Evolutionary conservation across 2,329 filamentous ascomycete species (phyloP).

Genomic region (Apiospora malaysiana): DNA sequence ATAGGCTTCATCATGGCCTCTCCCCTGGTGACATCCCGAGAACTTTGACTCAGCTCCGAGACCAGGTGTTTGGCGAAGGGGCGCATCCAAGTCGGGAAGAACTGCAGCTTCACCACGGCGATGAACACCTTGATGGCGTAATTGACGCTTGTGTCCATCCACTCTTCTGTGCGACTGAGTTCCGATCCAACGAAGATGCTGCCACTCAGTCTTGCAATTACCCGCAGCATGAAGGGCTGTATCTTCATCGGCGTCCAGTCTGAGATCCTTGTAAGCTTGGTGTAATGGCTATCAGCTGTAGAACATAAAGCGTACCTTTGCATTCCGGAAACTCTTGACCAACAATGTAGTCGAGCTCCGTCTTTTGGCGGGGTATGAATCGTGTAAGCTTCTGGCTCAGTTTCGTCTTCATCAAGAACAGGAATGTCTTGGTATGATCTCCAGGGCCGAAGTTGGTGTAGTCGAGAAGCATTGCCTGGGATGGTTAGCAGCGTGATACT

Average conservation of each 20-base stretch:
- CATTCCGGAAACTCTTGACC: slow-evolving; percentile 55
- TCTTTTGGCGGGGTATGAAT: slow-evolving; percentile 52
- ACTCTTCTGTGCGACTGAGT: slow-evolving; percentile 57
- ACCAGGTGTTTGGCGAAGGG: slow-evolving; percentile 53
- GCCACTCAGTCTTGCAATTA: slow-evolving; percentile 59
- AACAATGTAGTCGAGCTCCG: slow-evolving; percentile 53
- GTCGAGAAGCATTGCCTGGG: slow-evolving; percentile 54
- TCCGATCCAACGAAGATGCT: slow-evolving; percentile 57
- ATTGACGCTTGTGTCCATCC: slow-evolving; percentile 58
- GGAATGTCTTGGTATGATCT: slow-evolving; percentile 51
- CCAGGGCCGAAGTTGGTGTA: slow-evolving; percentile 58
- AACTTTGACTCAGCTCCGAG: slow-evolving; percentile 52
- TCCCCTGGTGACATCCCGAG: slow-evolving; percentile 48
- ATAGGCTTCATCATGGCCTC: slow-evolving; percentile 51
- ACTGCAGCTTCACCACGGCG: slow-evolving; percentile 55
- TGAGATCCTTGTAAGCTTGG: slow-evolving; percentile 28
- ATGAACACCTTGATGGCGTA: slow-evolving; percentile 57
- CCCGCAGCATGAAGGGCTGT: slow-evolving; percentile 56
- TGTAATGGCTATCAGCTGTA: neutral
- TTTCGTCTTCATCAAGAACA: slow-evolving; percentile 51
- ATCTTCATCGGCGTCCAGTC: slow-evolving; percentile 63
- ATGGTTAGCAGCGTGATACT: slow-evolving; percentile 20
- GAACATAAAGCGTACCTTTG: slow-evolving; percentile 39
- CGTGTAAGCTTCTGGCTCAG: slow-evolving; percentile 54
- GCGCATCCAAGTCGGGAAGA: slow-evolving; percentile 57